A percentile compares a stretch with the other conserved stretches of the same genome.
phyloP scores from a whole-genome alignment of 164 flowering plant species.

The Vitis rupestris region DNA sequence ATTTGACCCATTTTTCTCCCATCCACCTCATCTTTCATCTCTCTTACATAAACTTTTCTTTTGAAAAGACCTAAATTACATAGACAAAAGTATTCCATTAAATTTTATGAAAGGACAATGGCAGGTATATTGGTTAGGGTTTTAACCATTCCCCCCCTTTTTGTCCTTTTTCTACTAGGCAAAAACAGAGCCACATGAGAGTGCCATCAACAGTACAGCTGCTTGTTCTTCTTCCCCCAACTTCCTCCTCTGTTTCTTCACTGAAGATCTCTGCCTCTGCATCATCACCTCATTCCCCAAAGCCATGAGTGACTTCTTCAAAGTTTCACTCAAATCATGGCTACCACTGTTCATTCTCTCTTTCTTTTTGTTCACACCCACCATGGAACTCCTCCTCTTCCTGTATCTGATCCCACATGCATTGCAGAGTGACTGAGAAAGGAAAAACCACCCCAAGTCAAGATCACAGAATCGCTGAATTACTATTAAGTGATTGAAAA shows the following conservation, averaged over 20 bases:
- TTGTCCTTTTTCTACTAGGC: constrained; percentile 15
- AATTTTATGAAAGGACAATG: too few relatives aligned
- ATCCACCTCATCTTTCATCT: too few relatives aligned
- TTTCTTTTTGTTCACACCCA: constrained; percentile 10
- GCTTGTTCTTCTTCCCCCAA: constrained; percentile 60
- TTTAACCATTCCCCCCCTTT: neutral
- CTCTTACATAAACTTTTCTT: too few relatives aligned
- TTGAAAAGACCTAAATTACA: too few relatives aligned
- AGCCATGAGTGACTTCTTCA: constrained; percentile 25
- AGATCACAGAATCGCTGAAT: neutral
- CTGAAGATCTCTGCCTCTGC: constrained; percentile 29
- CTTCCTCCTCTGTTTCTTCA: constrained; percentile 36
- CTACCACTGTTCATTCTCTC: constrained; percentile 2
- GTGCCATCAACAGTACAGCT: constrained; percentile 47
- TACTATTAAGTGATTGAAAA: too few relatives aligned
- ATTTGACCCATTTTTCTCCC: too few relatives aligned
- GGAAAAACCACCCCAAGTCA: neutral
- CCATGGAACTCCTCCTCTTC: constrained; percentile 25
- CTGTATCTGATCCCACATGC: constrained; percentile 56
- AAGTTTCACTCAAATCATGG: constrained; percentile 7
- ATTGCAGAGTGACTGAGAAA: constrained; percentile 45
- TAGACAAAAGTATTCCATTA: too few relatives aligned
- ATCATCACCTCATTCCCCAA: constrained; percentile 26
- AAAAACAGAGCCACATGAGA: constrained; percentile 52
- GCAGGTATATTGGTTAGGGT: neutral